Percentiles rank a stretch among this genome's conserved stretches.
Conservation (phyloP, 805 yeast genomes). For the Zygoascus ofunaensis region DNA sequence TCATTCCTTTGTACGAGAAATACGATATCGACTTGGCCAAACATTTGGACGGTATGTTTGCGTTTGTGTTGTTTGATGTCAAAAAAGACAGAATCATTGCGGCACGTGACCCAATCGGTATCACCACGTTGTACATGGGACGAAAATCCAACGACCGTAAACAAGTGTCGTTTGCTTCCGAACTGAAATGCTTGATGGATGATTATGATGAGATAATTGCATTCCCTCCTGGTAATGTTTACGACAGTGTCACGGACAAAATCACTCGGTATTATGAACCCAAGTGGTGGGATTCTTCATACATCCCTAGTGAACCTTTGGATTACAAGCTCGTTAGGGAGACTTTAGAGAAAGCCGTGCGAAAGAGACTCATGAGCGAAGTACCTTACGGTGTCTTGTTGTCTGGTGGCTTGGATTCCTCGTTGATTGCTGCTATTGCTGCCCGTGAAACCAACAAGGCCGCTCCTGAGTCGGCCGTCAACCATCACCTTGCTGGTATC, state of each 20-base stretch:
- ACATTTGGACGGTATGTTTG: slow-evolving; percentile 95
- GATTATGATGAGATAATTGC: slow-evolving; percentile 89
- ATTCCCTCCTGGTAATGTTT: slow-evolving; percentile 98
- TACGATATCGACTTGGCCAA: slow-evolving; percentile 87
- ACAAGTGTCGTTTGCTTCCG: slow-evolving; percentile 85
- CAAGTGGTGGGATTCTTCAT: slow-evolving; percentile 81
- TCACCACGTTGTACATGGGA: slow-evolving; percentile 95
- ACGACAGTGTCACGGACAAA: slow-evolving; percentile 83
- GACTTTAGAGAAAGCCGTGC: slow-evolving; percentile 83
- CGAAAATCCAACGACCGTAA: slow-evolving; percentile 56
- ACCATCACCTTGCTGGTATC: slow-evolving; percentile 76
- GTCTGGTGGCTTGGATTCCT: slow-evolving; percentile 96
- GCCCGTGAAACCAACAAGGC: slow-evolving; percentile 90
- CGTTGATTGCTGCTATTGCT: slow-evolving; percentile 93
- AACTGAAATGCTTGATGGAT: slow-evolving; percentile 84
- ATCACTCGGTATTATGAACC: slow-evolving; percentile 85
- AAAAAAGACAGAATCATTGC: slow-evolving; percentile 81
- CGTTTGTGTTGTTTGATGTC: slow-evolving; percentile 84
- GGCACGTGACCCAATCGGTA: slow-evolving; percentile 97
- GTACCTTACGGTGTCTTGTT: slow-evolving; percentile 97
- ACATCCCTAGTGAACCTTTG: slow-evolving; percentile 66
- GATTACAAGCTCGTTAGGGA: slow-evolving; percentile 68
- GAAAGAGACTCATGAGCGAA: slow-evolving; percentile 99
- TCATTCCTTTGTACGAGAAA: slow-evolving; percentile 84
- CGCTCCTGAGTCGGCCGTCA: slow-evolving; percentile 51